A percentile compares a stretch with the other conserved stretches of the same genome.
phyloP scores from a whole-genome alignment of 306 rosid genomes.

The Lathyrus tuberosus region DNA sequence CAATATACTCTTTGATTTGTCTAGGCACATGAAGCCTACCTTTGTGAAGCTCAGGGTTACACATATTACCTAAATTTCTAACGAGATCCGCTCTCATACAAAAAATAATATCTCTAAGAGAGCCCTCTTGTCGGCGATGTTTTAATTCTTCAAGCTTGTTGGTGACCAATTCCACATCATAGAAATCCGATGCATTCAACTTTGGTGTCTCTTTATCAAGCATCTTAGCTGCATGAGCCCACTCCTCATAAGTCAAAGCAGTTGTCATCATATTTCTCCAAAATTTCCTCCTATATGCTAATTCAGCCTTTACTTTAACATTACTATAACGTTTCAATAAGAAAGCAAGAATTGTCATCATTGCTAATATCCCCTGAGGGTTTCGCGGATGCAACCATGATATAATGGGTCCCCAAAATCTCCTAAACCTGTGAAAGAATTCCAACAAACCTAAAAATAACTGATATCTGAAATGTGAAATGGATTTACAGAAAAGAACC shows the following conservation, averaged over 20 bases:
- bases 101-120: constrained; percentile 81
- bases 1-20: constrained; percentile 85
- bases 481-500: constrained; percentile 77
- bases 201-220: constrained; percentile 88
- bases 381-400: constrained; percentile 83
- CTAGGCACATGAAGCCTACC: constrained; percentile 86
- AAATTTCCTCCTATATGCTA: constrained; percentile 91
- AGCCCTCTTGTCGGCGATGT: constrained; percentile 84
- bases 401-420: constrained; percentile 46
- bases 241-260: constrained; percentile 93
- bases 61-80: constrained; percentile 90
- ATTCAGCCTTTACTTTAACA: constrained; percentile 78
- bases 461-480: constrained; percentile 68
- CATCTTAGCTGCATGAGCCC: constrained; percentile 99
- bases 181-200: constrained; percentile 80
- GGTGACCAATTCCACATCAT: constrained; percentile 78
- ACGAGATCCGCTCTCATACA: constrained; percentile 96
- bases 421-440: constrained; percentile 55
- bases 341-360: constrained; percentile 85
- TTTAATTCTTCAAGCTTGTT: constrained; percentile 86
- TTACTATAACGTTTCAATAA: constrained; percentile 75
- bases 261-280: constrained; percentile 97
- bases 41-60: constrained; percentile 92
- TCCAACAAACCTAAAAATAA: constrained; percentile 43
- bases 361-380: constrained; percentile 90